phyloP scores from a whole-genome alignment of 805 yeast species.

The Candida sakaeoensis region DNA sequence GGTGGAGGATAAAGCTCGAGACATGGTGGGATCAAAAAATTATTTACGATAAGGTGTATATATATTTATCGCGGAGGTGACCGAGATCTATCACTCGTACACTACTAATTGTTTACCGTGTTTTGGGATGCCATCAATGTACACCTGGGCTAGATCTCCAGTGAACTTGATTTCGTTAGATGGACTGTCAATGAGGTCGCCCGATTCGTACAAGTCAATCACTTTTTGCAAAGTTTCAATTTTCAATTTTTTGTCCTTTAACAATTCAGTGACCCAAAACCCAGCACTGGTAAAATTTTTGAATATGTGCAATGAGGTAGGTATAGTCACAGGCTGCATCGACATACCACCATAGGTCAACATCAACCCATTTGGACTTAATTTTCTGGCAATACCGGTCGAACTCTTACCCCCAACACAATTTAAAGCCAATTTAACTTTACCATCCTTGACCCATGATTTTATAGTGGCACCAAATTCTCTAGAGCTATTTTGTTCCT shows the following conservation, averaged over 20 bases:
- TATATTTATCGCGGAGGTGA: not conserved
- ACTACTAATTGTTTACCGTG: slow-evolving; percentile 37
- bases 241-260: slow-evolving; percentile 35
- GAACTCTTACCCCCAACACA: slow-evolving; percentile 92
- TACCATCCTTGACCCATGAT: slow-evolving; percentile 46
- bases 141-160: slow-evolving; percentile 25
- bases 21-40: slow-evolving; percentile 33
- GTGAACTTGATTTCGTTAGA: slow-evolving; percentile 24
- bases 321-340: slow-evolving; percentile 86
- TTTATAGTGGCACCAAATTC: slow-evolving; percentile 61
- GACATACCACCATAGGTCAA: slow-evolving; percentile 98
- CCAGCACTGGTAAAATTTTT: slow-evolving; percentile 84
- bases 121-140: slow-evolving; percentile 27
- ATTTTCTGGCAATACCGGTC: slow-evolving; percentile 77
- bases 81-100: slow-evolving; percentile 12
- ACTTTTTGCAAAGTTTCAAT: slow-evolving; percentile 32
- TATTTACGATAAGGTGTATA: not conserved
- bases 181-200: slow-evolving; percentile 35
- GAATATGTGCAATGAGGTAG: slow-evolving; percentile 86
- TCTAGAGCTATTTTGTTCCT: slow-evolving; percentile 71
- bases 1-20: slow-evolving; percentile 60
- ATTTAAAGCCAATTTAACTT: slow-evolving; percentile 77
- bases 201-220: slow-evolving; percentile 41
- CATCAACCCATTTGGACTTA: slow-evolving; percentile 69
- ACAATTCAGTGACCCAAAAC: slow-evolving; percentile 78